Conservation (phyloP, 768 basidiomycete genomes). For the Tylopilus sp. region DNA sequence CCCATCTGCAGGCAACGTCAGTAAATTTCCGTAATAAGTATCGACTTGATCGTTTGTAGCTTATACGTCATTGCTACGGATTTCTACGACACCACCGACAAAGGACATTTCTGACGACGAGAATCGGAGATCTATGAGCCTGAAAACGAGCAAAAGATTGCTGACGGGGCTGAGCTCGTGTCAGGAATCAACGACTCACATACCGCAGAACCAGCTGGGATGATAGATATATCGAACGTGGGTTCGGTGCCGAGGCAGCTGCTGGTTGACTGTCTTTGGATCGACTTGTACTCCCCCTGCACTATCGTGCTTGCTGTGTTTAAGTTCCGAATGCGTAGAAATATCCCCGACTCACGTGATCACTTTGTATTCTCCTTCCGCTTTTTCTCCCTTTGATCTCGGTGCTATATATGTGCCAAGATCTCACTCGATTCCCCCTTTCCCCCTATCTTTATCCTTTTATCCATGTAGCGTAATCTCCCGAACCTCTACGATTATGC, state of each 20-base stretch:
- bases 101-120: conserved; percentile 38
- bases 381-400: too few species aligned
- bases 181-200: conserved; percentile 9
- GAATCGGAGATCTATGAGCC: conserved; percentile 19
- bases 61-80: conserved; percentile 82
- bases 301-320: too few species aligned
- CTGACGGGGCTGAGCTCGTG: background rate
- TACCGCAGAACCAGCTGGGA: conserved; percentile 8
- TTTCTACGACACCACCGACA: conserved; percentile 67
- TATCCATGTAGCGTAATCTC: too few species aligned
- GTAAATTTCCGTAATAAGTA: conserved; percentile 27
- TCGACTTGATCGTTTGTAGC: conserved; percentile 42
- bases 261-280: too few species aligned
- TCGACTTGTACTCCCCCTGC: conserved; percentile 27
- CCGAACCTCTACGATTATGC: too few species aligned
- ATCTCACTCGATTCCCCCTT: too few species aligned
- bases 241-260: too few species aligned
- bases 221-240: conserved; percentile 24
- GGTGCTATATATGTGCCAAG: too few species aligned
- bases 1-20: conserved; percentile 93
- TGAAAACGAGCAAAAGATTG: conserved; percentile 18
- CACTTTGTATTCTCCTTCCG: too few species aligned
- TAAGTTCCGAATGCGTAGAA: too few species aligned
- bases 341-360: too few species aligned
- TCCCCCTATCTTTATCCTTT: too few species aligned